Conservation (phyloP, 106 monocot species). For the Ottelia alismoides region DNA sequence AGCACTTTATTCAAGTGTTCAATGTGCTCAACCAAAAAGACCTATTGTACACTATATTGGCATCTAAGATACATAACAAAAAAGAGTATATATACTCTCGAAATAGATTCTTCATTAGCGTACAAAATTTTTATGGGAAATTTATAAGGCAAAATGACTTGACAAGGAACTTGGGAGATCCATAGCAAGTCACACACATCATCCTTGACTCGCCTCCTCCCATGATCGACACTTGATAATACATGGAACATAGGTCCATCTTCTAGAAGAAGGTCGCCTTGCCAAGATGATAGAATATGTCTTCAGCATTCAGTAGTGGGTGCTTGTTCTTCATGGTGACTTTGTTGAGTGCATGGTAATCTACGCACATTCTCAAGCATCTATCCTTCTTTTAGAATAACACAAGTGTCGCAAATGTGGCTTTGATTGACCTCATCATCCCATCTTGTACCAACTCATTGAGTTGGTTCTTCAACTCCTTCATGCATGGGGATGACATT, state of each 20-base stretch:
- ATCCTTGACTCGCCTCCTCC: not conserved
- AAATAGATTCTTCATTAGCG: conserved; percentile 3
- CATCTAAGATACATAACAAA: conserved; percentile 1
- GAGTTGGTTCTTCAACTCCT: not conserved
- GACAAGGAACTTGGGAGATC: too few relatives aligned
- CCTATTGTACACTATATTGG: not conserved
- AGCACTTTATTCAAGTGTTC: not conserved
- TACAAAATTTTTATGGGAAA: not conserved
- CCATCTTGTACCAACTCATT: not conserved
- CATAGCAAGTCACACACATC: too few relatives aligned
- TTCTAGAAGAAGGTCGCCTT: not conserved
- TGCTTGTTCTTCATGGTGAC: not conserved
- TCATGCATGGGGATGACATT: not conserved
- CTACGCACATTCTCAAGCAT: not conserved
- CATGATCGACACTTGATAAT: not conserved
- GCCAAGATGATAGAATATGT: not conserved
- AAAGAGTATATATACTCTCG: not conserved
- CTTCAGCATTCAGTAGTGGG: not conserved
- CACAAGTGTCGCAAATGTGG: not conserved
- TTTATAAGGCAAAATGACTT: too few relatives aligned
- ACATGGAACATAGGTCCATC: not conserved
- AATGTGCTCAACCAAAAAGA: too few relatives aligned
- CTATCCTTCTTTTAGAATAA: conserved; percentile 2
- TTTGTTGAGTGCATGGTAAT: conserved; percentile 3
- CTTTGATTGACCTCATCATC: not conserved